Base-by-base conservation (phyloP, 768 basidiomycete species). In the Boletus subparvulus region DNA sequence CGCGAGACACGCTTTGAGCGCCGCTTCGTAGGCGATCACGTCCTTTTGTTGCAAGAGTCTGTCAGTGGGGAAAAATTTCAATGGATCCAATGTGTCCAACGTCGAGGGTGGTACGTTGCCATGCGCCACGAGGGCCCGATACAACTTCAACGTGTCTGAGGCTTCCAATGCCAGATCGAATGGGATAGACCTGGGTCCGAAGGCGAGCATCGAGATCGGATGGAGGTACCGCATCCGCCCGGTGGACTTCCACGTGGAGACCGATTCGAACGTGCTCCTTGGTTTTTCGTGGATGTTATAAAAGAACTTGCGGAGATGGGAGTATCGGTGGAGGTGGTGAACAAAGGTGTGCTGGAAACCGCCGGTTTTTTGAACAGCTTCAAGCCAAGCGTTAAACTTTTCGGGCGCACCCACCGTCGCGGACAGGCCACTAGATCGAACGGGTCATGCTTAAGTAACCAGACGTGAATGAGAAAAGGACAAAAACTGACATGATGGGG, bases 371-470 rank as follows among this genome's bases (percentile, higher is more conserved):
- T 90, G 87, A 16, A 90, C 82, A 2, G 80, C 77, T 50, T 73
- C 73, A 1, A 90, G 79, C 88, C 88, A 90, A 4, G 71, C 58
- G 59, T 84, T 87, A 70, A 90, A 90, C 17, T 72, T 70, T 46
- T 86, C 80, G 0, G 88, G 86, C 0, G 78, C 73, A 19, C 88
- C 88, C 32, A 90, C 78, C 0, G 88, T 90, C 1, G 88, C 88
- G 9, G 86, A 88, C 24, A 90, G 74, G 21, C 87, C 12, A 56
- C 13, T 17, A 26, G 19, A 50, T 32, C 13, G 33, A 21, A 43
- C 1, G 30, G 13, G 42, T 2, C 21, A 44, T 21, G 10, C n/a
- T 39, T 35, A 49, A 30, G n/a, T n/a, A n/a, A 1, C n/a, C 13
- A 39, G 19, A 54, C 11, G 21, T 6, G 14, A 3, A 37, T 3